These are phyloP conservation scores for Blastobotrys petasosporus DNA, from an alignment of 1,139 yeast genomes.

Conservation along the genomic window DNA sequence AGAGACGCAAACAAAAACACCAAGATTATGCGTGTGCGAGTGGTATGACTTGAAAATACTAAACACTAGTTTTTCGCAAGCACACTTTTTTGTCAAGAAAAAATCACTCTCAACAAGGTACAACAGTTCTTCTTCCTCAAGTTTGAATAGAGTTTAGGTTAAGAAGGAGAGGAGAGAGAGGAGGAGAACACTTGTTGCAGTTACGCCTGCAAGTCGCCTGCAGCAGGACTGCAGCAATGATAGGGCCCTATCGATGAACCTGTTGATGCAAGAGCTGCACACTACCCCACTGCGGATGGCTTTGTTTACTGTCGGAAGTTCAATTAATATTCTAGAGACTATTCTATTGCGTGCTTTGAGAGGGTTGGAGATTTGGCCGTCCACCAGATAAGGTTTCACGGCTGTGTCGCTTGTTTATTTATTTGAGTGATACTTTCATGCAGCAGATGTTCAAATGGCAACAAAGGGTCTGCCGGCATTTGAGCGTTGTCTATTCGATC, in stretches of 20 bases:
- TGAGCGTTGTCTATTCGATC: background rate
- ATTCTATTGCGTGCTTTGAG: too few species aligned
- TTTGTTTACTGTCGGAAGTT: background rate
- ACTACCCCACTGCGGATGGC: background rate
- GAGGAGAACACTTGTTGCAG: background rate
- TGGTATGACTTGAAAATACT: background rate
- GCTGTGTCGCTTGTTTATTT: too few species aligned
- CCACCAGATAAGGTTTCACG: too few species aligned
- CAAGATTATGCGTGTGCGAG: background rate
- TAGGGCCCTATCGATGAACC: too few species aligned
- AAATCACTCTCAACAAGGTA: too few species aligned
- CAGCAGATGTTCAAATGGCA: background rate
- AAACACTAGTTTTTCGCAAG: too few species aligned
- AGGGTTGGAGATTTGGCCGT: too few species aligned
- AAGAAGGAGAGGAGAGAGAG: background rate
- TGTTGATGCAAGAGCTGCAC: too few species aligned
- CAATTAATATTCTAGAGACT: too few species aligned
- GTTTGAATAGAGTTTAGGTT: too few species aligned
- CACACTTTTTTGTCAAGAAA: too few species aligned
- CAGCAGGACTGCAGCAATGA: background rate
- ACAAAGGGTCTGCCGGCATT: constrained; percentile 1
- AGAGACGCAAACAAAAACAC: background rate
- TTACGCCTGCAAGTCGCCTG: background rate
- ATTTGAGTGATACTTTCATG: background rate
- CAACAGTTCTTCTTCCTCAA: too few species aligned